These are phyloP conservation scores for Candida fluviatilis DNA, from an alignment of 805 yeast genomes.

Conservation along the genomic window DNA sequence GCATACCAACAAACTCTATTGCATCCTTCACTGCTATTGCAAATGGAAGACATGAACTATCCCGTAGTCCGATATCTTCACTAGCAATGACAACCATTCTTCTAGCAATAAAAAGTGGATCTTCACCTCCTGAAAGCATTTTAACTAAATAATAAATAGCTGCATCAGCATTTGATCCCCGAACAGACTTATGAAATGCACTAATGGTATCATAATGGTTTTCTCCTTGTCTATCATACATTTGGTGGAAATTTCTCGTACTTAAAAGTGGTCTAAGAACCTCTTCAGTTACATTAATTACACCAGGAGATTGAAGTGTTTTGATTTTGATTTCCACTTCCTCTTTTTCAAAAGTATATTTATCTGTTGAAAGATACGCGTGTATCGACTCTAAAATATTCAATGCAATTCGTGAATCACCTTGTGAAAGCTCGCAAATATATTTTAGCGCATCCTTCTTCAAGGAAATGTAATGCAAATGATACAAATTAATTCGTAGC, in stretches of 20 bases:
- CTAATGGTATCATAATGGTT: constrained; percentile 92
- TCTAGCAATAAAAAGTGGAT: constrained; percentile 83
- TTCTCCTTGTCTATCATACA: constrained; percentile 87
- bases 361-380: constrained; percentile 42
- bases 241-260: constrained; percentile 44
- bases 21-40: constrained; percentile 85
- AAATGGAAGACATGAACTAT: constrained; percentile 79
- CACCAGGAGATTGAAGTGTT: constrained; percentile 19
- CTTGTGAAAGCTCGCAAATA: constrained; percentile 71
- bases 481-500: constrained; percentile 50
- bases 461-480: constrained; percentile 49
- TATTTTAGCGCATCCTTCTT: constrained; percentile 57
- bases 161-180: constrained; percentile 91
- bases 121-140: constrained; percentile 93
- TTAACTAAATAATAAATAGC: constrained; percentile 80
- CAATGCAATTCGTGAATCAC: constrained; percentile 84
- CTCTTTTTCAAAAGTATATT: constrained; percentile 19
- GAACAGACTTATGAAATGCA: constrained; percentile 88
- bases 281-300: constrained; percentile 36
- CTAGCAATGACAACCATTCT: constrained; percentile 93
- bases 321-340: constrained; percentile 12
- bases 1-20: constrained; percentile 86
- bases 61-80: constrained; percentile 88
- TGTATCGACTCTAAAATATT: constrained; percentile 74
- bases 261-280: constrained; percentile 38